Evolutionary conservation across 768 basidiomycete species (phyloP), one percentile per base, ranked within the genome.

Genomic region (Russula virescens): DNA sequence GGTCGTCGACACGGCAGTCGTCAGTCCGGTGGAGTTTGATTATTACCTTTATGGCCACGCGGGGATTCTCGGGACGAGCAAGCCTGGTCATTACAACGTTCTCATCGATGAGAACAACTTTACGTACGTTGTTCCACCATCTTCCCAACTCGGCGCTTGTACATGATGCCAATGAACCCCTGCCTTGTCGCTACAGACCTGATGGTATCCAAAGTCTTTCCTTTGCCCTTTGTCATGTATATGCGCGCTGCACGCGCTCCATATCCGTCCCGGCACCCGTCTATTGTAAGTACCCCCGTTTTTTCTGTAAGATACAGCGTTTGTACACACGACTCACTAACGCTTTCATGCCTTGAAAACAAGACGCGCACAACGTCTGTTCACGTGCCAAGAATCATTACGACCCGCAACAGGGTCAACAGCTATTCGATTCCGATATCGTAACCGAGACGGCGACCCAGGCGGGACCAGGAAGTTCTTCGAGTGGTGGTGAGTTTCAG

Each of bases 251-350:
- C n/a, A 90, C 89, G 5, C 84, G 89, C 25, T 87, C 88, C 0
- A 88, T 91, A 0, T 91, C 89, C 0, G 88, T 91, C 51, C 89
- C 89, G 0, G 89, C 89, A 0, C 89, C 89, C 0, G 87, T 90
- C 0, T 89, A 88, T 66, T 90, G 89, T 89, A 69, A 67, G 85
- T 74, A 13, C 21, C 13, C 19, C 13, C 25, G 3, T 16, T 47
- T 9, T 25, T 8, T 38, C 10, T 25, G 9, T 3, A 19, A 5
- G 28, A 18, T 49, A 14, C 2, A 23, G 5, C 48, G 5, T 14
- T 38, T 19, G 14, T 19, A 0, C 43, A 7, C 2, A 5, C 43
- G 35, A 13, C 47, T 31, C 6, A 43, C 45, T 6, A 9, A 42
- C 55, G 13, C 8, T 10, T 60, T 6, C 3, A n/a, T 3, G 26